Evolutionary conservation across 139 green algal species (phyloP), one percentile per base, ranked within the genome.

Genomic region (Dunaliella primolecta): DNA sequence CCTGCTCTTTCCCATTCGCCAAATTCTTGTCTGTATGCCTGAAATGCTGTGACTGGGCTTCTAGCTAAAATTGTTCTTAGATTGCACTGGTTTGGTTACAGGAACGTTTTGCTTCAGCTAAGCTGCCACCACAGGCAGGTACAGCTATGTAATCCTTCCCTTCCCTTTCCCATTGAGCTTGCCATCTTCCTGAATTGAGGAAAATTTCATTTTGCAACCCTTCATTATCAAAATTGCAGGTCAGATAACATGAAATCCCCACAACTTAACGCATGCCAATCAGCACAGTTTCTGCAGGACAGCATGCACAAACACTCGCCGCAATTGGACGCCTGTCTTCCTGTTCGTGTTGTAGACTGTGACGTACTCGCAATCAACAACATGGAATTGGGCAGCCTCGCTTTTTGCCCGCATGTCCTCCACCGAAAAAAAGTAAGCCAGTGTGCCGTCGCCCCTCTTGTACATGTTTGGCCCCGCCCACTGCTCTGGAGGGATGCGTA

Each of bases 241-340:
- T n/a, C n/a, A n/a, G n/a, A n/a, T n/a, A n/a, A n/a, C n/a, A n/a
- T n/a, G n/a, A n/a, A n/a, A n/a, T n/a, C n/a, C n/a, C n/a, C n/a
- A n/a, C n/a, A n/a, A n/a, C n/a, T n/a, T n/a, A n/a, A n/a, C n/a
- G n/a, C n/a, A n/a, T n/a, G n/a, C n/a, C n/a, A n/a, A n/a, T n/a
- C n/a, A n/a, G n/a, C n/a, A 64, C 23, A 88, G 89, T 81, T 88
- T 92, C n/a, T 72, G 71, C 64, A 97, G 96, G 24, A 95, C 90
- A 3, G 90, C 94, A 81, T 97, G 94, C 2, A 96, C 86, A 89
- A 97, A 97, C 20, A 95, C 91, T 0, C 94, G 84, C 71, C 85
- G 86, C 87, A 96, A 91, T 56, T 87, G 57, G 25, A 87, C 21
- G 3, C 89, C 88, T 15, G 84, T 92, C 82, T 92, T 94, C n/a